phyloP scores from a whole-genome alignment of 2,329 filamentous ascomycete species.

The Chrysoporthe deuterocubensis region DNA sequence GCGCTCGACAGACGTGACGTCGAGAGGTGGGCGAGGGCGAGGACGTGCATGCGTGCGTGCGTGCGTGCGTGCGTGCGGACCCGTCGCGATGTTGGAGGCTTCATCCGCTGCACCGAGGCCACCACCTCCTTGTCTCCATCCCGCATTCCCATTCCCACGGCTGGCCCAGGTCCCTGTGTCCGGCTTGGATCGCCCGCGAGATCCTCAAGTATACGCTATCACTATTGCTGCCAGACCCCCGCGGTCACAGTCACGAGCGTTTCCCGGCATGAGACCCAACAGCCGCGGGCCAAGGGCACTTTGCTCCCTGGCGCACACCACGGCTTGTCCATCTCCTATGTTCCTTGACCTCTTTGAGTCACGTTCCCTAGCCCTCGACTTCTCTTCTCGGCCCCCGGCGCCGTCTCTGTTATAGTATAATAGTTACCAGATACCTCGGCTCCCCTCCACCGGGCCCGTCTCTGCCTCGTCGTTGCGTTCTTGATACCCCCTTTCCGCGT shows the following conservation, averaged over 20 bases:
- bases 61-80: not conserved
- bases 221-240: not conserved
- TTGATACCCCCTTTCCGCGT: slow-evolving; percentile 21
- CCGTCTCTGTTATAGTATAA: not conserved
- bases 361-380: slow-evolving; percentile 3
- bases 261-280: slow-evolving; percentile 16
- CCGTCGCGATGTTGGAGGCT: not conserved
- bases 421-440: not conserved
- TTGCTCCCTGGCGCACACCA: slow-evolving; percentile 10
- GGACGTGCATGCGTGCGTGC: too few relatives aligned
- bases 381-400: not conserved
- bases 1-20: not conserved
- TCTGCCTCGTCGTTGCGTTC: slow-evolving; percentile 22
- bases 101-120: slow-evolving; percentile 28
- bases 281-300: slow-evolving; percentile 28
- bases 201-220: not conserved
- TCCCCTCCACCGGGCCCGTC: not conserved
- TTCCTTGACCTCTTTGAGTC: not conserved
- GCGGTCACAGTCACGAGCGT: slow-evolving; percentile 6
- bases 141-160: not conserved
- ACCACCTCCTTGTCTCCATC: slow-evolving; percentile 12
- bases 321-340: not conserved
- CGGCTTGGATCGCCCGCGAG: slow-evolving; percentile 6
- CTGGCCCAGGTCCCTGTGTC: slow-evolving; percentile 24
- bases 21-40: not conserved